A percentile compares a stretch with the other conserved stretches of the same genome.
Evolutionary conservation across 441 rosid genomes (phyloP).

Genomic region (Euphorbia neoarborescens): DNA sequence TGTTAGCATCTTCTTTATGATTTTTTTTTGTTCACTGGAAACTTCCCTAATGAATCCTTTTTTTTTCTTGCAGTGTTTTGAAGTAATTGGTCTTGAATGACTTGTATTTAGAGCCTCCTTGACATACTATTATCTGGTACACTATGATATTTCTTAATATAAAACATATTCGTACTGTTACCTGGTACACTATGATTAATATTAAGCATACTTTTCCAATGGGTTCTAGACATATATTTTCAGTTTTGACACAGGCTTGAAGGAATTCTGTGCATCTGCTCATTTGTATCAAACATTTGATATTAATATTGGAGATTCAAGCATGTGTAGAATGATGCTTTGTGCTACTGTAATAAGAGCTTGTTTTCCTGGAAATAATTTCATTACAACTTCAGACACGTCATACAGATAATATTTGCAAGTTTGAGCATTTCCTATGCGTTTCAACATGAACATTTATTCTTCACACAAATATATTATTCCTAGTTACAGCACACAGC

Average conservation of each 20-base stretch:
- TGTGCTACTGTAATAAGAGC: background rate
- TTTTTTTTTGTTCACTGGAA: background rate
- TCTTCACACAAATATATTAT: background rate
- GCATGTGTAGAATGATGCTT: background rate
- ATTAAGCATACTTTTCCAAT: background rate
- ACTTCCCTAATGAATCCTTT: too few species aligned
- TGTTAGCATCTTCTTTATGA: background rate
- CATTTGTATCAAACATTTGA: background rate
- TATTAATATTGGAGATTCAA: conserved; percentile 6
- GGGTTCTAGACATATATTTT: background rate
- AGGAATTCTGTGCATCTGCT: background rate
- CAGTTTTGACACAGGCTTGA: background rate
- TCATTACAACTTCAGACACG: background rate
- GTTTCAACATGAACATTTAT: background rate
- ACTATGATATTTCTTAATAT: background rate
- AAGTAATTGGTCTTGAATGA: conserved; percentile 14
- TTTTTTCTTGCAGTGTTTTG: conserved; percentile 24
- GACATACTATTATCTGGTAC: background rate
- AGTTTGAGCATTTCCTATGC: background rate
- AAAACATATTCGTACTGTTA: background rate
- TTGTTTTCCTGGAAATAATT: background rate
- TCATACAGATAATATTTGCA: background rate
- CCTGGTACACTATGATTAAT: background rate
- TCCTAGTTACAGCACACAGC: conserved; percentile 9
- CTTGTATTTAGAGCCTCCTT: conserved; percentile 11